These are phyloP conservation scores for Metschnikowia arizonensis DNA, from an alignment of 805 yeast species.

Conservation along the genomic window DNA sequence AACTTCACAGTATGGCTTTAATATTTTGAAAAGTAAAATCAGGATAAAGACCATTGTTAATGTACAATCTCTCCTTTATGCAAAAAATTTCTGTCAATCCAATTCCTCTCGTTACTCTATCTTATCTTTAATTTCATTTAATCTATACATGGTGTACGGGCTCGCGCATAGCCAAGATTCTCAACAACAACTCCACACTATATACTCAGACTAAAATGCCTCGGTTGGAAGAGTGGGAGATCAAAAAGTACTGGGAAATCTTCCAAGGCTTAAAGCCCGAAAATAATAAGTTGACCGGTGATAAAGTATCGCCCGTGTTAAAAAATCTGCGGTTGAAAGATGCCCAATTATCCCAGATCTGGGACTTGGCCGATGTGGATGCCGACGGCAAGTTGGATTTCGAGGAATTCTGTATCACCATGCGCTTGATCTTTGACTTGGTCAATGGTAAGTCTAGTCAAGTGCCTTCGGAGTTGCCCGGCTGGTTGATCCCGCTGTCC, in stretches of 20 bases:
- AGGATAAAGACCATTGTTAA: too few species aligned
- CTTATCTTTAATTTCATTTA: too few species aligned
- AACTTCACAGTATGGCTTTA: too few species aligned
- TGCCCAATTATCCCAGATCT: slow-evolving; percentile 71
- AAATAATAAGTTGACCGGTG: slow-evolving; percentile 76
- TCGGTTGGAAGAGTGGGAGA: slow-evolving; percentile 89
- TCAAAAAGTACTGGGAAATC: slow-evolving; percentile 96
- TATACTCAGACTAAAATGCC: slow-evolving; percentile 41
- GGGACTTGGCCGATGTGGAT: slow-evolving; percentile 60
- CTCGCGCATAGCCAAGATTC: neutral
- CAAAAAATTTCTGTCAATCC: too few species aligned
- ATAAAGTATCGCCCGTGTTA: slow-evolving; percentile 77
- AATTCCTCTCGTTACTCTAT: too few species aligned
- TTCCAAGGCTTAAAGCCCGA: slow-evolving; percentile 85
- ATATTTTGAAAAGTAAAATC: too few species aligned
- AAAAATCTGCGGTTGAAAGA: slow-evolving; percentile 55
- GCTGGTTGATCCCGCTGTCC: slow-evolving; percentile 88
- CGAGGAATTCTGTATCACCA: slow-evolving; percentile 96
- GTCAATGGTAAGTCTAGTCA: slow-evolving; percentile 61
- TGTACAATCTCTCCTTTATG: too few species aligned
- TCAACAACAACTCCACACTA: neutral
- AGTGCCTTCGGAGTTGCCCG: slow-evolving; percentile 74
- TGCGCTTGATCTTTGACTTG: slow-evolving; percentile 89
- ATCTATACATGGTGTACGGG: slow-evolving; percentile 6
- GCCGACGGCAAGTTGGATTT: slow-evolving; percentile 61